These are phyloP conservation scores for Ceratobasidium sp. DNA, from an alignment of 1,284 basidiomycete species.

Conservation along the genomic window DNA sequence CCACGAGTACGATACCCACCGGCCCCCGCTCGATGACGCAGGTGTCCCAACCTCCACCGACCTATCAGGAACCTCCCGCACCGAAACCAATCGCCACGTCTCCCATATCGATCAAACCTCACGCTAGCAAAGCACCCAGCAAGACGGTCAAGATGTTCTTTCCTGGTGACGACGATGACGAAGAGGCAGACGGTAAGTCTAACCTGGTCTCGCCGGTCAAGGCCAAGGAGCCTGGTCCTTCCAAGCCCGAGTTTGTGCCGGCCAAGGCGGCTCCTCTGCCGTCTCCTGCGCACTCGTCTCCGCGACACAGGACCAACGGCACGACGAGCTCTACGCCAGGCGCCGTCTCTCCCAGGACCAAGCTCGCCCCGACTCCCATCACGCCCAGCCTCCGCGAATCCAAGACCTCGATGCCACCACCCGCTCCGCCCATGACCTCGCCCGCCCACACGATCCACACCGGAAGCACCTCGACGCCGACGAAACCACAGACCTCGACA, in stretches of 20 bases:
- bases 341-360: not conserved
- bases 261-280: not conserved
- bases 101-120: conserved; percentile 19
- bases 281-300: not conserved
- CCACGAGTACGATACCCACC: conserved; percentile 30
- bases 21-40: conserved; percentile 35
- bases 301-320: not conserved
- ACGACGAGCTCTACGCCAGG: not conserved
- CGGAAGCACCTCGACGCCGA: not conserved
- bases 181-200: conserved; percentile 30
- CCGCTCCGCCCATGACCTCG: not conserved
- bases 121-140: conserved; percentile 35
- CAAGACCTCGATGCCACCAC: conserved; percentile 22
- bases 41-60: conserved; percentile 14
- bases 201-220: conserved; percentile 27
- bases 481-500: not conserved
- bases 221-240: not conserved
- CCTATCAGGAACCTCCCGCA: conserved; percentile 13
- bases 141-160: conserved; percentile 47
- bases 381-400: not conserved
- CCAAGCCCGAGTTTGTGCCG: conserved; percentile 24
- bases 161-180: conserved; percentile 48
- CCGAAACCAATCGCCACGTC: conserved; percentile 3
- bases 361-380: not conserved
- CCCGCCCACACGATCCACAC: not conserved